Conservation (phyloP, 176 grass and related monocot species). For the Leersia perrieri region DNA sequence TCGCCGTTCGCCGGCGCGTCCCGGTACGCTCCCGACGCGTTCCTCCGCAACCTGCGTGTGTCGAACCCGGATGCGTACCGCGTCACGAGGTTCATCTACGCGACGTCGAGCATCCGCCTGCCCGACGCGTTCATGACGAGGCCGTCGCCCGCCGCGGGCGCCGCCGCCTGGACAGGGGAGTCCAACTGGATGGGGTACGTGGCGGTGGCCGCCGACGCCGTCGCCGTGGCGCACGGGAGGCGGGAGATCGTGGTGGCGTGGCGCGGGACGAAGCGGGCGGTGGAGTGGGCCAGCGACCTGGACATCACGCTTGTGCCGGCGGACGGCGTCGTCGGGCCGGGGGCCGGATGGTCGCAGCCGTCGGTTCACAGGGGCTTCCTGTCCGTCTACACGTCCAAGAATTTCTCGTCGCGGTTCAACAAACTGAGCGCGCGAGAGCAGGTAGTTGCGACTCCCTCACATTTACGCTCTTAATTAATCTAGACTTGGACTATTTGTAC, state of each 20-base stretch:
- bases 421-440: constrained; percentile 77
- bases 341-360: constrained; percentile 27
- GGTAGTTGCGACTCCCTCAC: constrained; percentile 30
- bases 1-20: constrained; percentile 61
- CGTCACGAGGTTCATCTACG: constrained; percentile 74
- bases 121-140: constrained; percentile 36
- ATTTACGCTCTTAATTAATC: neutral
- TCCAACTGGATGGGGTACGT: constrained; percentile 91
- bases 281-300: constrained; percentile 70
- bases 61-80: constrained; percentile 37
- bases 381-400: constrained; percentile 69
- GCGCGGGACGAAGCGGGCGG: constrained; percentile 59
- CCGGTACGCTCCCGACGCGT: constrained; percentile 31
- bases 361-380: constrained; percentile 70
- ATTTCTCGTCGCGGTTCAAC: constrained; percentile 60
- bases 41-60: constrained; percentile 47
- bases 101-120: constrained; percentile 50
- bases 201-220: constrained; percentile 71
- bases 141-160: neutral
- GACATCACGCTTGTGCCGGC: constrained; percentile 67
- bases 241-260: constrained; percentile 78
- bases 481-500: neutral
- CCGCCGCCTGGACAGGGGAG: constrained; percentile 44
- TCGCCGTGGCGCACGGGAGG: constrained; percentile 51
- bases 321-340: constrained; percentile 38